A percentile compares a stretch with the other conserved stretches of the same genome.
These are phyloP conservation scores for Microthyrium microscopicum DNA, from an alignment of 2,329 filamentous ascomycete genomes.

Conservation along the genomic window DNA sequence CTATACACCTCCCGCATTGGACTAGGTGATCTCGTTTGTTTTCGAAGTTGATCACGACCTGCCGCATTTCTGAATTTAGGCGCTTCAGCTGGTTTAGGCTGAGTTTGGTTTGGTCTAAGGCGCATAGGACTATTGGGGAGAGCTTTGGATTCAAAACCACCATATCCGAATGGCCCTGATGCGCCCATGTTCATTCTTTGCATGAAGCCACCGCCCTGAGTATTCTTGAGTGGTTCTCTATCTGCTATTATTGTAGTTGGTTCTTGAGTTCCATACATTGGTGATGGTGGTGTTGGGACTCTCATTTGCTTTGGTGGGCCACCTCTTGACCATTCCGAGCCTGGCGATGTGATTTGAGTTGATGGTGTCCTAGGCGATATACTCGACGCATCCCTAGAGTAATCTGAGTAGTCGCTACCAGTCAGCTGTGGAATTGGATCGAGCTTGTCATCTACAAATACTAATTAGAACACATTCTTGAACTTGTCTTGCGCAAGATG, in stretches of 20 bases:
- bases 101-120: not conserved
- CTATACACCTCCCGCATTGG: conserved; percentile 3
- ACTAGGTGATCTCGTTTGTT: conserved; percentile 2
- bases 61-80: conserved; percentile 18
- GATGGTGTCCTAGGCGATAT: conserved; percentile 16
- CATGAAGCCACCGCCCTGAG: conserved; percentile 31
- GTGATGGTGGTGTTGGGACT: conserved; percentile 17
- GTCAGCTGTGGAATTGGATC: no score
- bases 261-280: conserved; percentile 14
- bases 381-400: conserved; percentile 21
- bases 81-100: conserved; percentile 13
- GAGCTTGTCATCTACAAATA: conserved; percentile 33
- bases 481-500: conserved; percentile 29
- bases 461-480: conserved; percentile 42
- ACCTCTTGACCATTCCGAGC: conserved; percentile 5
- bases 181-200: conserved; percentile 49
- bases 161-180: conserved; percentile 47
- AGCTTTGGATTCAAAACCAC: conserved; percentile 13
- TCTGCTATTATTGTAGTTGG: conserved; percentile 25
- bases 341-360: conserved; percentile 9
- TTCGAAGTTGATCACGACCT: conserved; percentile 12
- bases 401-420: no score
- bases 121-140: conserved; percentile 12
- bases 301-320: conserved; percentile 12
- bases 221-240: conserved; percentile 29